phyloP scores from a whole-genome alignment of 2,329 filamentous ascomycete genomes.

The Lomentospora prolificans region DNA sequence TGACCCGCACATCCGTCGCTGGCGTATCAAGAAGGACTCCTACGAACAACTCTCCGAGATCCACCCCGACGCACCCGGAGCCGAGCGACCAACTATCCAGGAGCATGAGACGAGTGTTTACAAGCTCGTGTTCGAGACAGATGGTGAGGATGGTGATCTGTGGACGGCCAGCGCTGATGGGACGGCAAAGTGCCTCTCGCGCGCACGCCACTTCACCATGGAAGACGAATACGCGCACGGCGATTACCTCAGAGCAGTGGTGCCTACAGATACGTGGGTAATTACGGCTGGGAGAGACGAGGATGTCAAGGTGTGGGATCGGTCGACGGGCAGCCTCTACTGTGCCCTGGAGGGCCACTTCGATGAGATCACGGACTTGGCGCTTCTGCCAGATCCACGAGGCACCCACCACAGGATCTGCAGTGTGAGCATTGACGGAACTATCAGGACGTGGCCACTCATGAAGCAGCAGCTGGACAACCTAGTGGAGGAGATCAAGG shows the following conservation, averaged over 20 bases:
- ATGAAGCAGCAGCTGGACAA: slow-evolving; percentile 46
- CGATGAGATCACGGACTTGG: slow-evolving; percentile 80
- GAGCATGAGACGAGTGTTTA: slow-evolving; percentile 91
- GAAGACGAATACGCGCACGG: slow-evolving; percentile 71
- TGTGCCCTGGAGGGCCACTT: slow-evolving; percentile 76
- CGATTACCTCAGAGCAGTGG: slow-evolving; percentile 80
- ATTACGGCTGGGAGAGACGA: slow-evolving; percentile 87
- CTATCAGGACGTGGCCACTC: slow-evolving; percentile 75
- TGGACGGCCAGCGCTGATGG: slow-evolving; percentile 95
- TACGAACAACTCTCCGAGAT: slow-evolving; percentile 45
- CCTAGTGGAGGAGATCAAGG: slow-evolving; percentile 32
- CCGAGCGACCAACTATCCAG: slow-evolving; percentile 46
- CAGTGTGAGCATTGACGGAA: slow-evolving; percentile 85
- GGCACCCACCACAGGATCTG: slow-evolving; percentile 43
- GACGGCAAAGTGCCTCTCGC: slow-evolving; percentile 68
- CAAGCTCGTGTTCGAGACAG: slow-evolving; percentile 60
- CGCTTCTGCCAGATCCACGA: slow-evolving; percentile 40
- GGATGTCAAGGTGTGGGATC: slow-evolving; percentile 83
- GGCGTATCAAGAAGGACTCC: slow-evolving; percentile 48
- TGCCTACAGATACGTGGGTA: slow-evolving; percentile 66
- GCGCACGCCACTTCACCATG: slow-evolving; percentile 56
- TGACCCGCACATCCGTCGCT: slow-evolving; percentile 69
- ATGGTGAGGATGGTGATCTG: slow-evolving; percentile 56
- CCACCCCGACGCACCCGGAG: slow-evolving; percentile 28
- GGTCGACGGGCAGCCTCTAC: slow-evolving; percentile 59